These are phyloP conservation scores for Boletellus ananiceps DNA, from an alignment of 768 basidiomycete species.

Conservation along the genomic window DNA sequence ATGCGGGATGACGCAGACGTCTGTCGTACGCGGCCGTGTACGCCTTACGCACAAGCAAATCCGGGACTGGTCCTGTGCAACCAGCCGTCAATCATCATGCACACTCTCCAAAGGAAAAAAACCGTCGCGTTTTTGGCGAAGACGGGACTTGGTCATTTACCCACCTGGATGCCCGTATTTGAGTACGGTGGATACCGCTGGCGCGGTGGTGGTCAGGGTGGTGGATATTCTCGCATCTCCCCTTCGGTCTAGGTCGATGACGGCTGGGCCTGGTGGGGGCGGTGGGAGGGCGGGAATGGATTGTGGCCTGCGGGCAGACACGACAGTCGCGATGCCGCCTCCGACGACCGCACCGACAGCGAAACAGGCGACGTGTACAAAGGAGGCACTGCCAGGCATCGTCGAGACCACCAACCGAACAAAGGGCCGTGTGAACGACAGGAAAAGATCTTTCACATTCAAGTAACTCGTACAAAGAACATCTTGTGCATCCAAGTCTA, in stretches of 20 bases:
- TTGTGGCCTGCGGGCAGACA: conserved; percentile 33
- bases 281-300: conserved; percentile 5
- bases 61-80: conserved; percentile 74
- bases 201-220: conserved; percentile 15
- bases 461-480: too few relatives aligned
- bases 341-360: conserved; percentile 80
- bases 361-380: conserved; percentile 69
- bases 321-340: conserved; percentile 59
- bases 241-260: conserved; percentile 43
- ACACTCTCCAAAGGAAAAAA: too few relatives aligned
- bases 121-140: too few relatives aligned
- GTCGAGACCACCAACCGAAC: neutral
- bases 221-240: conserved; percentile 43
- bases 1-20: conserved; percentile 84
- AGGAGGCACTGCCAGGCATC: conserved; percentile 41
- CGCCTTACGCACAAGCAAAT: conserved; percentile 72
- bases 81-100: conserved; percentile 1
- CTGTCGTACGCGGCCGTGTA: conserved; percentile 92
- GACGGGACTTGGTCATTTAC: neutral
- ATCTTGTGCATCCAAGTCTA: too few relatives aligned
- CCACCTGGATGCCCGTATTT: conserved; percentile 36
- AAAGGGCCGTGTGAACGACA: neutral
- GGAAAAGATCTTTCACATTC: too few relatives aligned
- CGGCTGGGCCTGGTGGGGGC: conserved; percentile 21
- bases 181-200: conserved; percentile 39